Evolutionary conservation across 2,329 filamentous ascomycete species (phyloP).

Genomic region (Exophiala alcalophila): DNA sequence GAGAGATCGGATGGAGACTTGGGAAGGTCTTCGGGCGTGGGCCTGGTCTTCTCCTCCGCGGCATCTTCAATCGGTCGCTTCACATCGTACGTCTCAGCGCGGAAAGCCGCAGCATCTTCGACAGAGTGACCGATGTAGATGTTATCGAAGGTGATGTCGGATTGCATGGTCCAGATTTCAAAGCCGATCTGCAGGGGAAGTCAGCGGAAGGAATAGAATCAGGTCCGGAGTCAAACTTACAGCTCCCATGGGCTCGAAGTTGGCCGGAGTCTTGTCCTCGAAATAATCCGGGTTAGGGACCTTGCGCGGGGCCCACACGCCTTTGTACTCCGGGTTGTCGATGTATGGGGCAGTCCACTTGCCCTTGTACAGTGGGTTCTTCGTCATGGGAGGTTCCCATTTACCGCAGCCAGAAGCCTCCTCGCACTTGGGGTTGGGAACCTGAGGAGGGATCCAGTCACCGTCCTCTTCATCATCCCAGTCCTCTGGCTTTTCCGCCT

Average conservation of each 20-base stretch:
- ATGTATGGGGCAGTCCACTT: conserved; percentile 92
- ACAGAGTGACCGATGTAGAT: conserved; percentile 99
- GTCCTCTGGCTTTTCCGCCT: conserved; percentile 95
- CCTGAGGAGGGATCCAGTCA: conserved; percentile 87
- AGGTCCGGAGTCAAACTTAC: conserved; percentile 61
- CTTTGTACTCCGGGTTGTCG: conserved; percentile 98
- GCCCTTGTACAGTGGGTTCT: conserved; percentile 97
- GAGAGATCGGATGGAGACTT: conserved; percentile 71
- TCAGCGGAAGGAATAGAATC: conserved; percentile 1
- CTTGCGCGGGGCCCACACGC: conserved; percentile 88
- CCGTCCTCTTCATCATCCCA: conserved; percentile 99
- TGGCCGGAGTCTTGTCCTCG: conserved; percentile 93
- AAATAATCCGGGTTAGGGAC: conserved; percentile 95
- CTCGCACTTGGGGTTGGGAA: conserved; percentile 93
- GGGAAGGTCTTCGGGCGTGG: conserved; percentile 65
- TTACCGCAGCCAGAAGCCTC: conserved; percentile 90
- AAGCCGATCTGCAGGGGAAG: conserved; percentile 71
- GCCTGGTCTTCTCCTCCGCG: conserved; percentile 72
- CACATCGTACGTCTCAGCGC: conserved; percentile 82
- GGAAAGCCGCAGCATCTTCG: conserved; percentile 85
- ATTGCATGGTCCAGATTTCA: conserved; percentile 99
- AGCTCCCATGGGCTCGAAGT: conserved; percentile 97
- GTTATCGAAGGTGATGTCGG: conserved; percentile 98
- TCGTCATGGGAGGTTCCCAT: conserved; percentile 88
- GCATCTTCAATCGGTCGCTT: conserved; percentile 83